Conservation (phyloP, 306 rosid species). For the Malus sylvestris region DNA sequence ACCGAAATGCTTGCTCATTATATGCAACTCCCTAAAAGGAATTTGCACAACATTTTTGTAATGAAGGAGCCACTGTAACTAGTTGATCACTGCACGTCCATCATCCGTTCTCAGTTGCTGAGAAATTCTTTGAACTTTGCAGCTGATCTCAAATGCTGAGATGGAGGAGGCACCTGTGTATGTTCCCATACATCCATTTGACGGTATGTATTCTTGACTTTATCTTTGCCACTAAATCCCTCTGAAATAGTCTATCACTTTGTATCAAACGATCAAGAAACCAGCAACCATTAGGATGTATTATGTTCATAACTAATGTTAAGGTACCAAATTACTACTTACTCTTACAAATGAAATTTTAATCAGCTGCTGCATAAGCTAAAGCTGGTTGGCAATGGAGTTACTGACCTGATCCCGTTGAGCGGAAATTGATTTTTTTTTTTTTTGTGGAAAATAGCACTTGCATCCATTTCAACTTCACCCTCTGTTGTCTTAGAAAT, state of each 20-base stretch:
- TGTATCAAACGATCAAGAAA: not conserved
- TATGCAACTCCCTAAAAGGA: too few species aligned
- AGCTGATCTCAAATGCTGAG: conserved; percentile 71
- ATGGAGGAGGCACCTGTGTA: conserved; percentile 61
- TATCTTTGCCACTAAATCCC: not conserved
- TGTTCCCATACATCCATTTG: conserved; percentile 62
- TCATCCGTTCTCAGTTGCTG: too few species aligned
- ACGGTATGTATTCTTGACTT: conserved; percentile 37
- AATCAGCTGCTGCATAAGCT: not conserved
- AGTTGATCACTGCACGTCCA: too few species aligned
- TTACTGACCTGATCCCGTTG: not conserved
- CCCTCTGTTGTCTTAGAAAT: too few species aligned
- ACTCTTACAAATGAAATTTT: not conserved
- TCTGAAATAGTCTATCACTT: not conserved
- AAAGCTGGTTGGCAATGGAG: not conserved
- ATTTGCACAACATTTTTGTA: too few species aligned
- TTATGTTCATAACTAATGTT: not conserved
- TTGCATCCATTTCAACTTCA: too few species aligned
- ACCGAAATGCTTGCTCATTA: too few species aligned
- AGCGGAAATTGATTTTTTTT: not conserved
- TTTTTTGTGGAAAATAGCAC: too few species aligned
- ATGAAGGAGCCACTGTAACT: too few species aligned
- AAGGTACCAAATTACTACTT: not conserved
- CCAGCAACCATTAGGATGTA: not conserved
- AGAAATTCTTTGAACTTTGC: conserved; percentile 16